These are phyloP conservation scores for Cucurbita pepo DNA, from an alignment of 306 rosid genomes.

Conservation along the genomic window DNA sequence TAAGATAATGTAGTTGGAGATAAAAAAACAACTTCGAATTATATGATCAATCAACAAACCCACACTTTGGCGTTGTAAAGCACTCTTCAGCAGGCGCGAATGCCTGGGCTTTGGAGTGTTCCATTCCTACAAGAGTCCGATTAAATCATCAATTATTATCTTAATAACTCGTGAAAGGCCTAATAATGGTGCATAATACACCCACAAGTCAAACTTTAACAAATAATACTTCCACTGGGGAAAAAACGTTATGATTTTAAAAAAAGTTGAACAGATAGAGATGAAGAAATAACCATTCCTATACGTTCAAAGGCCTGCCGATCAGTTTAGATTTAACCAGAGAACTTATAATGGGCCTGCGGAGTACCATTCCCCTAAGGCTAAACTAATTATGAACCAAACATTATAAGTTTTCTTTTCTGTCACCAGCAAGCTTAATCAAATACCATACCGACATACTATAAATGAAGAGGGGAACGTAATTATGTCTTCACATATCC, in stretches of 20 bases:
- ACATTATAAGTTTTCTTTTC: not conserved
- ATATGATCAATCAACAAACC: conserved; percentile 24
- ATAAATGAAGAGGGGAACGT: not conserved
- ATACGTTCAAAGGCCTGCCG: not conserved
- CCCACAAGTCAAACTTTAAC: not conserved
- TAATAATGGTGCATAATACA: not conserved
- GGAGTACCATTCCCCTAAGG: not conserved
- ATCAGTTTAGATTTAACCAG: not conserved
- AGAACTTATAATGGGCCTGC: not conserved
- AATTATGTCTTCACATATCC: not conserved
- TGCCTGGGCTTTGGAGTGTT: conserved; percentile 74
- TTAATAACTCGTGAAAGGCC: not conserved
- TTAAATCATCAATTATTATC: conserved; percentile 1
- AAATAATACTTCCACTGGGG: not conserved
- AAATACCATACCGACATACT: not conserved
- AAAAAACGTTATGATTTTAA: no score
- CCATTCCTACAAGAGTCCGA: conserved; percentile 38
- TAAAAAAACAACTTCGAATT: conserved; percentile 1
- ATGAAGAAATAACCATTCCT: not conserved
- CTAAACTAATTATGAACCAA: not conserved
- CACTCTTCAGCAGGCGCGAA: conserved; percentile 64
- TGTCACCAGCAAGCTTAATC: not conserved
- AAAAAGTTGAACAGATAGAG: not conserved
- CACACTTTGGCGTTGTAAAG: conserved; percentile 57
- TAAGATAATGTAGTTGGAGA: not conserved